Evolutionary conservation across 768 basidiomycete genomes (phyloP).

Genomic region (Naganishia kalamii): DNA sequence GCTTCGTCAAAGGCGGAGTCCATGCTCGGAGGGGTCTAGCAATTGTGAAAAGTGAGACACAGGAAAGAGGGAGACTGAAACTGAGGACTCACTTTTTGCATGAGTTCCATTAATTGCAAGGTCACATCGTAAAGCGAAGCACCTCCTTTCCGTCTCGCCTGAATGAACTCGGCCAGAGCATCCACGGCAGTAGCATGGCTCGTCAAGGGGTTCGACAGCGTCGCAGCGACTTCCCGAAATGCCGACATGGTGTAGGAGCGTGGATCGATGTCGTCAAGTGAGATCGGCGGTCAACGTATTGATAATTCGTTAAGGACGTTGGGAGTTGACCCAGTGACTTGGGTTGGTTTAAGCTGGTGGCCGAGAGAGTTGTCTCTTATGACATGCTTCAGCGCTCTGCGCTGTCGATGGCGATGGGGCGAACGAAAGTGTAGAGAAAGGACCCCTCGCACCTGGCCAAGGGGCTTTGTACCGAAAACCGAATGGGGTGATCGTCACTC

Average conservation of each 20-base stretch:
- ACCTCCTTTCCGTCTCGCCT: constrained; percentile 34
- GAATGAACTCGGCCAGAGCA: constrained; percentile 44
- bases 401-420: too few species aligned
- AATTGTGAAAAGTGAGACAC: neutral
- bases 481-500: too few species aligned
- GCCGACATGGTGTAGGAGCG: constrained; percentile 1
- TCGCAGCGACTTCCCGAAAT: neutral
- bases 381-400: too few species aligned
- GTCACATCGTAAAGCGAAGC: constrained; percentile 43
- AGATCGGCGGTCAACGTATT: neutral
- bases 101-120: constrained; percentile 38
- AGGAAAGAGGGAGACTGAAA: neutral
- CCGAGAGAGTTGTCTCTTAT: too few species aligned
- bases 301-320: too few species aligned
- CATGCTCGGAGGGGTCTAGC: constrained; percentile 14
- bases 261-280: neutral
- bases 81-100: constrained; percentile 35
- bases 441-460: too few species aligned
- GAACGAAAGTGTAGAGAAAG: too few species aligned
- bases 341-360: too few species aligned
- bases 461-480: too few species aligned
- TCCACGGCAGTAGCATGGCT: constrained; percentile 34
- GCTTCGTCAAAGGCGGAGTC: constrained; percentile 36
- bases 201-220: constrained; percentile 7
- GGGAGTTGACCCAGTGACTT: too few species aligned